Evolutionary conservation across 2,329 filamentous ascomycete genomes (phyloP), one percentile per base, ranked within the genome.

Genomic region (Sclerotinia minor): DNA sequence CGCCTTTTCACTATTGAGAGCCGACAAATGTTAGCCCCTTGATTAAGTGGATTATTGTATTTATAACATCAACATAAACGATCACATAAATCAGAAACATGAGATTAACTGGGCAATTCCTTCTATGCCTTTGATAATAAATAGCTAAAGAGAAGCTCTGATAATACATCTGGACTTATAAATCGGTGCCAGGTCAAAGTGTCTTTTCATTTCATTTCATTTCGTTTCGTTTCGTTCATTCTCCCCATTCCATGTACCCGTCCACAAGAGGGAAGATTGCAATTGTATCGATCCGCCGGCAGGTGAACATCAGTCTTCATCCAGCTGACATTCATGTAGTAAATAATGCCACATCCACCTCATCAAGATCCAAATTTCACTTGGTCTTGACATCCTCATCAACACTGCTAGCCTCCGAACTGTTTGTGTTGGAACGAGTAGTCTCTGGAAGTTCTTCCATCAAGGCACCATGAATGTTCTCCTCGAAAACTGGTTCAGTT

Each of bases 401-500:
- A 64, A 76, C 75, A 65, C 73, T 68, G 69, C 75, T 75, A 41
- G 73, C 73, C 65, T 75, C 74, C 24, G 74, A 76, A 55, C 72
- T 76, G 68, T 77, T 74, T 32, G 75, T 76, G 52, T 73, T 74
- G 63, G 75, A 72, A 70, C 76, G 76, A n/a, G 68, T 71, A 68
- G 74, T 70, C 57, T 69, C 63, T 17, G 70, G 68, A 60, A 75
- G 69, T 53, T 73, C 72, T 54, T 74, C 69, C 19, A 67, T 52
- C 59, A 61, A 61, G 44, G 89, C 84, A 41, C 92, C 92, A 76
- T 96, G 92, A 69, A 95, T 71, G 66, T 87, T 85, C 80, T 97
- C 94, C 79, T 98, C 93, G 73, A 97, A 97, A 76, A 96, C 91
- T 52, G 93, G 94, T 76, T 98, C 94, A 24, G 87, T 84, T 75